Percentiles rank a stretch among this genome's conserved stretches.
Evolutionary conservation across 2,329 filamentous ascomycete species (phyloP).

Genomic region (Monosporascus sp.): DNA sequence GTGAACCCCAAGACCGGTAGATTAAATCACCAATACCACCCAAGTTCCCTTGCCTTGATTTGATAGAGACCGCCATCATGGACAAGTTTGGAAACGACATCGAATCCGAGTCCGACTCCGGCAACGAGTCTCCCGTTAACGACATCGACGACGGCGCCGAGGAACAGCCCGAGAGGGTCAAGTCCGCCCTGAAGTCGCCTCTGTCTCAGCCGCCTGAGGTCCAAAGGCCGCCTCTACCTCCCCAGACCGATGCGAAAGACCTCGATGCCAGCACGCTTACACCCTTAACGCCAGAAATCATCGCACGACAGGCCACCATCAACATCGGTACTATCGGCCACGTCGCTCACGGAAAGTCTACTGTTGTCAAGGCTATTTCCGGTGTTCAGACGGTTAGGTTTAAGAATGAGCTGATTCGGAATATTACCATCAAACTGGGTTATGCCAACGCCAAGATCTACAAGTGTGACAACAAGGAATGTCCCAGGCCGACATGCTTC

Average conservation of each 20-base stretch:
- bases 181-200: slow-evolving; percentile 74
- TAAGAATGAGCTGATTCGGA: slow-evolving; percentile 99
- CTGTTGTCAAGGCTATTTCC: slow-evolving; percentile 97
- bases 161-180: slow-evolving; percentile 61
- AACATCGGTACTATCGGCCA: slow-evolving; percentile 98
- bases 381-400: slow-evolving; percentile 98
- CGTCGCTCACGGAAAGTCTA: slow-evolving; percentile 98
- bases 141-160: slow-evolving; percentile 54
- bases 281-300: slow-evolving; percentile 92
- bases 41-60: too few species aligned
- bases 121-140: slow-evolving; percentile 54
- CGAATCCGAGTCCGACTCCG: slow-evolving; percentile 64
- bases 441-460: slow-evolving; percentile 99
- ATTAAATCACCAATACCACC: too few species aligned
- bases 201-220: slow-evolving; percentile 53
- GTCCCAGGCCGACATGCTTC: slow-evolving; percentile 92
- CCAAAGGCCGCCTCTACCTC: slow-evolving; percentile 55
- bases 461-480: slow-evolving; percentile 89
- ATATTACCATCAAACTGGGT: slow-evolving; percentile 99
- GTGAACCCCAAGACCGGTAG: too few species aligned
- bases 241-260: slow-evolving; percentile 87
- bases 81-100: slow-evolving; percentile 68
- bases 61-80: slow-evolving; percentile 31
- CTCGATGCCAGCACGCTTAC: slow-evolving; percentile 76
- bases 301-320: slow-evolving; percentile 95